Base-by-base conservation (phyloP, 768 basidiomycete species). In the Clitopilus passeckerianus region DNA sequence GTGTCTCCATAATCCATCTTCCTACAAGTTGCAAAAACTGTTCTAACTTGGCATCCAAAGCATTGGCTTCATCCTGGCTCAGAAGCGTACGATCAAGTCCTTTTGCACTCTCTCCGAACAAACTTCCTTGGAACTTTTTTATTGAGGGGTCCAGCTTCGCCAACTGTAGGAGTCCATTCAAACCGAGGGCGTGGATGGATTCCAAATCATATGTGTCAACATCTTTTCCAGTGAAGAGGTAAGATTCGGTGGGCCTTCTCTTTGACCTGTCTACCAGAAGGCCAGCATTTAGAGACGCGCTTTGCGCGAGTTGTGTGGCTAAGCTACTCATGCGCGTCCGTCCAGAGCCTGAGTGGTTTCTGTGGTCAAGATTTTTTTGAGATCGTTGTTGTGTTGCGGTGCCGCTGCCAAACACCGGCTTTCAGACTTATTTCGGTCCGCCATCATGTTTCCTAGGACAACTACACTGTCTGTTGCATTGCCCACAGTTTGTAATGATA, bases 121-220 rank as follows among this genome's bases (percentile, higher is more conserved):
- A 70, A 0, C 76, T 71, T 0, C 82, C 84, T 64, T 94, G 92
- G 61, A 83, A 91, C 54, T 73, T 74, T 5, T 74, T 74, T 53
- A 95, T 74, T 0, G 71, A 68, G 1, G 86, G 77, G 53, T 89
- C 82, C 34, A 96, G 71, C 1, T 83, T 71, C 20, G 82, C 71
- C 15, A 97, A 81, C 53, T 91, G 89, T 1, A 86, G 71, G 63
- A 94, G 86, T 6, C 89, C 92, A 67, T 92, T 93, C 54, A 82
- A 74, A 2, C 83, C 93, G 8, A 98, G 80, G 0, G 92, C 87
- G 67, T 90, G 83, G 57, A 98, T 84, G 6, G 93, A 82, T 69
- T 96, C 89, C 59, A 97, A 77, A 72, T 98, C 95, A 70, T 97
- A 90, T 59, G 85, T 77, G 65, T 91, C 86, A 8, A 93, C 93